Percentiles rank a stretch among this genome's conserved stretches.
phyloP scores from a whole-genome alignment of 73 alveolate genomes.

The Durusdinium trenchii region DNA sequence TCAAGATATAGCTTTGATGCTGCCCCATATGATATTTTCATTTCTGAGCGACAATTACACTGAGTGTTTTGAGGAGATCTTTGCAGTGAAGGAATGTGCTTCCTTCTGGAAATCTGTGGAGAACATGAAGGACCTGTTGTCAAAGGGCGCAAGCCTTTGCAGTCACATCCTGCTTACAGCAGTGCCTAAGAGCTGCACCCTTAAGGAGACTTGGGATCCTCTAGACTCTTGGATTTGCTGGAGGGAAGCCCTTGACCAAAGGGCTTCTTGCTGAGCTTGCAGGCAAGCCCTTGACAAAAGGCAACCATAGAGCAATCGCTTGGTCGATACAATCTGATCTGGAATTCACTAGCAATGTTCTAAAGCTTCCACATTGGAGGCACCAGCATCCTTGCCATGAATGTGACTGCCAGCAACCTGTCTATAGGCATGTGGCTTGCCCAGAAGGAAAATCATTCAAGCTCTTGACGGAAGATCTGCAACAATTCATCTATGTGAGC shows the following conservation, averaged over 20 bases:
- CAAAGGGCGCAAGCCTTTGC: not conserved
- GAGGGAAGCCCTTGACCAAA: constrained; percentile 11
- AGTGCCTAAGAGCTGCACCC: constrained; percentile 9
- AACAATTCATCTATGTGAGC: too few relatives aligned
- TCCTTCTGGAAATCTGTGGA: not conserved
- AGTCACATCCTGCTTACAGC: not conserved
- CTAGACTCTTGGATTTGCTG: too few relatives aligned
- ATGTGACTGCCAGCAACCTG: too few relatives aligned
- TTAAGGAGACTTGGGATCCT: not conserved
- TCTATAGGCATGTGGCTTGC: too few relatives aligned
- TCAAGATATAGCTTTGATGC: not conserved
- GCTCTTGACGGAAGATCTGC: too few relatives aligned
- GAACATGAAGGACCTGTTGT: not conserved
- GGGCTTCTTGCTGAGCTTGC: not conserved
- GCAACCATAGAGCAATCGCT: not conserved
- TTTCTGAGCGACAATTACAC: not conserved
- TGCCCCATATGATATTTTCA: not conserved
- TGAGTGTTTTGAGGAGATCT: not conserved
- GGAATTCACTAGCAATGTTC: too few relatives aligned
- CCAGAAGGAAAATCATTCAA: too few relatives aligned
- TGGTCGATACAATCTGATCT: too few relatives aligned
- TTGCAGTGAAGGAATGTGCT: not conserved
- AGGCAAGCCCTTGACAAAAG: constrained; percentile 19
- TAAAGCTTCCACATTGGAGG: too few relatives aligned
- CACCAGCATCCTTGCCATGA: too few relatives aligned